Conservation (phyloP, 2,329 filamentous ascomycete species). For the Pseudodiploospora longispora region DNA sequence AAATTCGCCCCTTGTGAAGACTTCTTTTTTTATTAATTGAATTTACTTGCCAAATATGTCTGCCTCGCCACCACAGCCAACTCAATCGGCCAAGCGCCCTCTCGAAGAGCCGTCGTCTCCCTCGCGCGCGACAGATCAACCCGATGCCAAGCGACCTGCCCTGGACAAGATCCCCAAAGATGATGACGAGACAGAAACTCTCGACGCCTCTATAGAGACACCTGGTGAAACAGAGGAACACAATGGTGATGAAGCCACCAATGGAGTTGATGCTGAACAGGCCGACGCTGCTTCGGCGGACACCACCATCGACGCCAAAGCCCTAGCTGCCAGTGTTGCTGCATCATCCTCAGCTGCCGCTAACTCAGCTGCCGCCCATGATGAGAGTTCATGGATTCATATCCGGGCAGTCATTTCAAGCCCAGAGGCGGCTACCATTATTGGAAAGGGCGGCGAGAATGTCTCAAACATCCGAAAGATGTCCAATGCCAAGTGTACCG, state of each 20-base stretch:
- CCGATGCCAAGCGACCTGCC: constrained; percentile 92
- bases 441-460: constrained; percentile 97
- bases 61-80: constrained; percentile 57
- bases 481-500: constrained; percentile 96
- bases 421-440: constrained; percentile 93
- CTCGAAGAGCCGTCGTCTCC: constrained; percentile 96
- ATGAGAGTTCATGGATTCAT: constrained; percentile 95
- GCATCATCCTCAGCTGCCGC: constrained; percentile 22
- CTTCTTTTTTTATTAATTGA: constrained; percentile 6
- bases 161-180: constrained; percentile 84
- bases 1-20: constrained; percentile 11
- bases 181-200: constrained; percentile 45
- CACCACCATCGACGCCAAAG: constrained; percentile 30
- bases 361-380: constrained; percentile 54
- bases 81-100: constrained; percentile 77
- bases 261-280: constrained; percentile 36
- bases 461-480: constrained; percentile 93
- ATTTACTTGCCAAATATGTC: constrained; percentile 55
- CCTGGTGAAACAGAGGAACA: constrained; percentile 34
- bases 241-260: constrained; percentile 42
- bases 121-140: constrained; percentile 82
- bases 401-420: constrained; percentile 95
- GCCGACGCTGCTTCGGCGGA: constrained; percentile 16
- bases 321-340: constrained; percentile 20
- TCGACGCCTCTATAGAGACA: constrained; percentile 23